Base-by-base conservation (phyloP, 306 rosid species). In the Casuarina cunninghamiana region DNA sequence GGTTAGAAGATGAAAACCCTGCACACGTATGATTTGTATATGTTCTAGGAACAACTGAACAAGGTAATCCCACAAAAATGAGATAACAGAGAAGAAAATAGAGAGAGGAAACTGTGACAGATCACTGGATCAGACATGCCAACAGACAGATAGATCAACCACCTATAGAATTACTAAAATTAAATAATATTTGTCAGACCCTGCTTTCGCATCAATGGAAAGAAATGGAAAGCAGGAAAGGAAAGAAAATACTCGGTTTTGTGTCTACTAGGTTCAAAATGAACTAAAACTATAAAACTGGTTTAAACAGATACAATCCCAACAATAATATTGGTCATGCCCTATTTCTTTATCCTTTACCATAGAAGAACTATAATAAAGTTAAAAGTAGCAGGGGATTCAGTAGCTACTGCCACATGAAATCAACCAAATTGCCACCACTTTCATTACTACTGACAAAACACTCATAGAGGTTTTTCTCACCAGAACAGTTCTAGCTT, bases 1-100 rank as follows among this genome's bases (percentile, higher is more conserved):
- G 66, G 72, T 84, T 83, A 83, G 42, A 60, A 35, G 69, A 78
- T 42, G 41, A 75, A 38, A 63, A 65, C 11, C 71, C 39, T 50
- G 15, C 58, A 76, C 44, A 13, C 39, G 39, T 45, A 54, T 57
- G 37, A 19, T 45, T 76, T 8, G 43, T 48, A 13, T 57, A 55
- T 61, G 39, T 57, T 44, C 37, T 32, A 71, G 32, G 58, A 60
- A 71, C 21, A 75, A 71, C 35, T 45, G 65, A 66, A 71, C 49
- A 35, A 50, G 42, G 19, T 5, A 55, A 53, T 51, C 48, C 21
- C 10, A 69, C 53, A 70, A 72, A 11, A 17, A 15, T 60, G 11
- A 60, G 72, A 71, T 72, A 10, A 70, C 0, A 48, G 39, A 44
- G 58, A 39, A 15, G 21, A 15, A n/a, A 5, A 48, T 44, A 75